Conservation (phyloP, 139 green algal species). For the Raphidocelis subcapitata region DNA sequence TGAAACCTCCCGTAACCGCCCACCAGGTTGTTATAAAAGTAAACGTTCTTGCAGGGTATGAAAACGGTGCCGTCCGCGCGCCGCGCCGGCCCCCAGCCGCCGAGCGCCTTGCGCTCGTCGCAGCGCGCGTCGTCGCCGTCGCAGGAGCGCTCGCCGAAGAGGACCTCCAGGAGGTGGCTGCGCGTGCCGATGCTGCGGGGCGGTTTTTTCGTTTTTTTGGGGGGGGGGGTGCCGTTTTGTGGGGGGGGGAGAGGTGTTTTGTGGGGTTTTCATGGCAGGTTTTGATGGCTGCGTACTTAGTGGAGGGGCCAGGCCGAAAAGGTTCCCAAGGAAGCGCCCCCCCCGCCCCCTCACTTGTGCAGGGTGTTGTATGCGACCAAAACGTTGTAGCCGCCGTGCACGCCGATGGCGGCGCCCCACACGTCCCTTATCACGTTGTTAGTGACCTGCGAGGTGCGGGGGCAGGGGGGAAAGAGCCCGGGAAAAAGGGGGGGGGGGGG, state of each 20-base stretch:
- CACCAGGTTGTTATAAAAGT: too few species aligned
- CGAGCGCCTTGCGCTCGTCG: too few species aligned
- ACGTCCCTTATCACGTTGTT: slow-evolving; percentile 29
- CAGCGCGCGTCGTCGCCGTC: too few species aligned
- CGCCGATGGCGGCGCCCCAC: slow-evolving; percentile 30
- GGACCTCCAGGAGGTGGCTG: slow-evolving; percentile 2
- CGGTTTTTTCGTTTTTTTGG: background rate
- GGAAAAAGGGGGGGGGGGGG: too few species aligned
- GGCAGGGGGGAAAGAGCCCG: too few species aligned
- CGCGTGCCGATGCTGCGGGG: slow-evolving; percentile 4
- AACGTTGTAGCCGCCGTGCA: slow-evolving; percentile 18
- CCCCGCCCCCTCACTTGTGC: slow-evolving; percentile 10
- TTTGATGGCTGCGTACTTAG: background rate
- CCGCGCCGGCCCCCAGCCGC: too few species aligned
- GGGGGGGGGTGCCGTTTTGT: background rate
- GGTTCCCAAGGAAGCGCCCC: background rate
- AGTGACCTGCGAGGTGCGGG: background rate
- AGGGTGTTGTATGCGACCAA: slow-evolving; percentile 27
- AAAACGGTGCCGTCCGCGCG: too few species aligned
- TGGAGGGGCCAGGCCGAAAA: background rate
- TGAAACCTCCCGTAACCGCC: too few species aligned
- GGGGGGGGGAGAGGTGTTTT: too few species aligned
- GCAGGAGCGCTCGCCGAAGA: slow-evolving; percentile 13
- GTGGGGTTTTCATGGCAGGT: background rate
- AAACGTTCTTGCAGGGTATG: too few species aligned